These are phyloP conservation scores for Sanghuangporus sanghuang DNA, from an alignment of 1,284 basidiomycete genomes.

Conservation along the genomic window DNA sequence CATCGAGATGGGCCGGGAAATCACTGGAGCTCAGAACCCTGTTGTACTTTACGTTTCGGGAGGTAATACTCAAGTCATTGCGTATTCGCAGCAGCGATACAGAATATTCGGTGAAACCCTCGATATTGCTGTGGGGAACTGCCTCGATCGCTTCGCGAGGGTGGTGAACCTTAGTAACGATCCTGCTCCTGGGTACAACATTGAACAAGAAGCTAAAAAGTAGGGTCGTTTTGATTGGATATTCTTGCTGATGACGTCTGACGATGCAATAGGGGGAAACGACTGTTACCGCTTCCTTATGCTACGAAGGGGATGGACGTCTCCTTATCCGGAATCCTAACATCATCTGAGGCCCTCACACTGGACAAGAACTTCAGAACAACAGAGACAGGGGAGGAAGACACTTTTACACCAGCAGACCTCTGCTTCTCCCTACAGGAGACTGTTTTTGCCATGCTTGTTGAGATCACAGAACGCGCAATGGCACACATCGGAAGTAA, in stretches of 20 bases:
- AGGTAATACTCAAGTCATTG: constrained; percentile 99
- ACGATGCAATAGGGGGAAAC: constrained; percentile 50
- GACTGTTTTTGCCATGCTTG: constrained; percentile 97
- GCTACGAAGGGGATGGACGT: constrained; percentile 99
- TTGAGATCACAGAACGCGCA: constrained; percentile 97
- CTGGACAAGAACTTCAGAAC: constrained; percentile 67
- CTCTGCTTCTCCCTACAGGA: constrained; percentile 97
- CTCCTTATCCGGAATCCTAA: constrained; percentile 89
- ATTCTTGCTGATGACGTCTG: background rate
- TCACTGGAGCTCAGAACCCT: constrained; percentile 92
- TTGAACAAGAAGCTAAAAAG: constrained; percentile 94
- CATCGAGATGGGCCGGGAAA: constrained; percentile 97
- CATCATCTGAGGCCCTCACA: constrained; percentile 86
- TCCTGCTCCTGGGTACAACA: constrained; percentile 97
- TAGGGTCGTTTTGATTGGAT: constrained; percentile 30
- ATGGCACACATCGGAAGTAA: constrained; percentile 98
- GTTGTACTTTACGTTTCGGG: constrained; percentile 98
- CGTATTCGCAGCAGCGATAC: constrained; percentile 95
- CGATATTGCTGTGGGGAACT: constrained; percentile 99
- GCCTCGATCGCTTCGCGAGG: constrained; percentile 93
- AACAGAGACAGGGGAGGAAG: constrained; percentile 42
- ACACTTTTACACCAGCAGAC: constrained; percentile 89
- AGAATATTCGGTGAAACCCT: constrained; percentile 99
- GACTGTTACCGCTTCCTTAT: constrained; percentile 84
- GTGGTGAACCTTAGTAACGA: constrained; percentile 97